Evolutionary conservation across 2,329 filamentous ascomycete genomes (phyloP).

Genomic region (Xylariaceae sp.): DNA sequence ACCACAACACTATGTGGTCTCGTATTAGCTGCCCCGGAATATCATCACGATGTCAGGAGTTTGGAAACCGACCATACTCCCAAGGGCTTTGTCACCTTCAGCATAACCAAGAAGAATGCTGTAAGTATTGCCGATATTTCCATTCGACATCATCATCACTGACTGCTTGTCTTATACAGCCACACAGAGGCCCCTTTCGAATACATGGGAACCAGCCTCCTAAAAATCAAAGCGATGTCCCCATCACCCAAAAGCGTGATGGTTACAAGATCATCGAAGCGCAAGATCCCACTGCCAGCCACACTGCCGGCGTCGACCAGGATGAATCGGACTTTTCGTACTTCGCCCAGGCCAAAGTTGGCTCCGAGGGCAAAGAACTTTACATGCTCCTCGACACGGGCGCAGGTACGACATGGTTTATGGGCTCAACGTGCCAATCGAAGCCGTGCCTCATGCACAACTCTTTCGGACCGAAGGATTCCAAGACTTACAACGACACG

Average conservation of each 20-base stretch:
- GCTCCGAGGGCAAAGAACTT: conserved; percentile 48
- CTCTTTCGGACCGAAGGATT: conserved; percentile 62
- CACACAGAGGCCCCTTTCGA: conserved; percentile 34
- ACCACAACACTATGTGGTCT: conserved; percentile 44
- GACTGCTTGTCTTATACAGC: conserved; percentile 26
- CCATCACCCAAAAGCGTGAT: conserved; percentile 39
- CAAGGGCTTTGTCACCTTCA: conserved; percentile 36
- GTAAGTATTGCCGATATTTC: conserved; percentile 28
- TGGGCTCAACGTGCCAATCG: conserved; percentile 63
- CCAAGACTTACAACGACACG: conserved; percentile 54
- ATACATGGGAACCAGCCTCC: conserved; percentile 35
- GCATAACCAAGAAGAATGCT: conserved; percentile 37
- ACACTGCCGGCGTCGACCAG: conserved; percentile 54
- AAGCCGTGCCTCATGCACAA: conserved; percentile 64
- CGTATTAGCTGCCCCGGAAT: conserved; percentile 34
- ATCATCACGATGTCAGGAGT: conserved; percentile 14
- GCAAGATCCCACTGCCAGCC: conserved; percentile 38
- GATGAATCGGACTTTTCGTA: conserved; percentile 63
- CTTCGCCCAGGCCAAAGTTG: conserved; percentile 53
- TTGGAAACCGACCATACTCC: conserved; percentile 9
- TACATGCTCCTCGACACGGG: conserved; percentile 63
- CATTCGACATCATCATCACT: conserved; percentile 11
- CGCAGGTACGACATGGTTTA: conserved; percentile 75
- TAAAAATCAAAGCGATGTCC: conserved; percentile 20
- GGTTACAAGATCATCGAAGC: conserved; percentile 45